A percentile compares a stretch with the other conserved stretches of the same genome.
Evolutionary conservation across 2,329 filamentous ascomycete genomes (phyloP).

Genomic region (Penicillium sclerotiorum): DNA sequence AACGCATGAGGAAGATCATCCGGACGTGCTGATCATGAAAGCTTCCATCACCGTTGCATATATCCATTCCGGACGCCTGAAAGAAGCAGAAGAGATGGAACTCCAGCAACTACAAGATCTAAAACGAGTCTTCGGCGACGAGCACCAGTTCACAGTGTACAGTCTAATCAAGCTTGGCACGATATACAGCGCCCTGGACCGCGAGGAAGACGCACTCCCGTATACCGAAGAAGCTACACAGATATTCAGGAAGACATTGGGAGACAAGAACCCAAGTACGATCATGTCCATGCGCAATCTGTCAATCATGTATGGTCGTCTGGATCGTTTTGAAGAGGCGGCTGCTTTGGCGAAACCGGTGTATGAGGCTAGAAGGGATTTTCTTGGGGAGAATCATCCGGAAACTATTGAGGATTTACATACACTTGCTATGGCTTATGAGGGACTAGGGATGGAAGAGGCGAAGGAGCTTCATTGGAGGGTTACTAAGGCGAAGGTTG

Average conservation of each 20-base stretch:
- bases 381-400: neutral
- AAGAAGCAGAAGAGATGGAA: neutral
- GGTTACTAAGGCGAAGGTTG: neutral
- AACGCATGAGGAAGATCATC: neutral
- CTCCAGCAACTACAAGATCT: neutral
- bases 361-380: neutral
- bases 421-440: neutral
- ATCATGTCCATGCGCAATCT: neutral
- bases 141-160: neutral
- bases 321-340: neutral
- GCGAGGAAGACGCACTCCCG: neutral
- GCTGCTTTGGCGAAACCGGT: neutral
- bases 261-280: neutral
- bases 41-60: neutral
- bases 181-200: neutral
- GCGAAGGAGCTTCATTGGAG: neutral
- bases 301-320: neutral
- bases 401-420: neutral
- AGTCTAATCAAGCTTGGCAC: neutral
- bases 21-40: neutral
- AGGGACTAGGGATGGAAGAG: neutral
- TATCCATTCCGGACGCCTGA: neutral
- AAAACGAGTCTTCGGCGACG: neutral
- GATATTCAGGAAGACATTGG: neutral
- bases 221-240: neutral